Evolutionary conservation across 2,329 filamentous ascomycete genomes (phyloP).

Genomic region (Cladophialophora psammophila): DNA sequence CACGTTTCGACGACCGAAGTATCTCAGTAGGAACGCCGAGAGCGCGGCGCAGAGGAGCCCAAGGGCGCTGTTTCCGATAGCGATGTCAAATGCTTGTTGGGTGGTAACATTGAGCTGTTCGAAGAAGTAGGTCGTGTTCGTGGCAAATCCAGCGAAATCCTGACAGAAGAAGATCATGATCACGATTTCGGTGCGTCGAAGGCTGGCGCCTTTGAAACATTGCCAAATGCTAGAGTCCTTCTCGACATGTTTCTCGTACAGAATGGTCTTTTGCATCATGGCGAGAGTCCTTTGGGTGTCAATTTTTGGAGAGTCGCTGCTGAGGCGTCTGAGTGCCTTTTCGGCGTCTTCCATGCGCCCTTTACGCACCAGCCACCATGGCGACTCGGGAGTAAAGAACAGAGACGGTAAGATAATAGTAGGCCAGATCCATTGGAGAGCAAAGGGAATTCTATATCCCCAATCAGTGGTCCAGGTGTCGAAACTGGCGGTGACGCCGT

Average conservation of each 20-base stretch:
- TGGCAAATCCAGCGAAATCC: slow-evolving; percentile 7
- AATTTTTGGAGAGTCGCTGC: slow-evolving; percentile 1
- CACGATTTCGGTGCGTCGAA: slow-evolving; percentile 19
- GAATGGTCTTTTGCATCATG: slow-evolving; percentile 16
- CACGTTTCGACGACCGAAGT: slow-evolving; percentile 6
- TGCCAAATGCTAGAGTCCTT: slow-evolving; percentile 5
- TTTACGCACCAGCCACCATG: slow-evolving; percentile 50
- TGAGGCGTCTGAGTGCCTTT: slow-evolving; percentile 4
- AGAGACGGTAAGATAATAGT: slow-evolving; percentile 53
- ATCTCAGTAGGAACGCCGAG: slow-evolving; percentile 9
- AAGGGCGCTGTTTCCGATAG: slow-evolving; percentile 5
- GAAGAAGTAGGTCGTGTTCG: slow-evolving; percentile 15
- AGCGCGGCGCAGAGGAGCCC: neutral
- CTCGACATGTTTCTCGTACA: slow-evolving; percentile 6
- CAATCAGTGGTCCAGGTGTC: slow-evolving; percentile 44
- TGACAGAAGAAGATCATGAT: slow-evolving; percentile 14
- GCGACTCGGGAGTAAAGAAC: slow-evolving; percentile 49
- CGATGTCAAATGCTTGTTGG: slow-evolving; percentile 11
- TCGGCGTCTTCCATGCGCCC: slow-evolving; percentile 31
- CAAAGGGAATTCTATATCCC: slow-evolving; percentile 48
- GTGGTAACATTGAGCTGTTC: slow-evolving; percentile 9
- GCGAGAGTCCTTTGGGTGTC: slow-evolving; percentile 8
- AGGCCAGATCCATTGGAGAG: slow-evolving; percentile 60
- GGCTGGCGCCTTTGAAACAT: slow-evolving; percentile 3
- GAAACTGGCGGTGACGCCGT: slow-evolving; percentile 44